Percentiles rank a stretch among this genome's conserved stretches.
Evolutionary conservation across 1,284 basidiomycete genomes (phyloP).

Genomic region (Mycosarcoma mackinlayi): DNA sequence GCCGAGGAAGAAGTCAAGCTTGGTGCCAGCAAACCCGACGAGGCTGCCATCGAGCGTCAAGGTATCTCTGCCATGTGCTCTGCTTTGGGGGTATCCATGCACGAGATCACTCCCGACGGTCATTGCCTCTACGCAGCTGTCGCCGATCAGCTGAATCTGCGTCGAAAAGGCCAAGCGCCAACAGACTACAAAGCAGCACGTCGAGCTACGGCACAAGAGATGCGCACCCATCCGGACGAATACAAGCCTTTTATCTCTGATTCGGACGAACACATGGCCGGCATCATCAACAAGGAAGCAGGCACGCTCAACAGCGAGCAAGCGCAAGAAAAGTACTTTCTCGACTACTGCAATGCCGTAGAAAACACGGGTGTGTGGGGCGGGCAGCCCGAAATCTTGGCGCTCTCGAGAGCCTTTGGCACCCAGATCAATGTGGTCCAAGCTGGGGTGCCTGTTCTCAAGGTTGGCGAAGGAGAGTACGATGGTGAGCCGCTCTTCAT

Average conservation of each 20-base stretch:
- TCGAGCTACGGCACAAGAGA: slow-evolving; percentile 81
- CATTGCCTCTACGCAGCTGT: slow-evolving; percentile 94
- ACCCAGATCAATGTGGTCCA: slow-evolving; percentile 94
- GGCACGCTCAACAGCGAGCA: slow-evolving; percentile 71
- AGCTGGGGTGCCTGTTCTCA: slow-evolving; percentile 79
- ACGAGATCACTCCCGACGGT: slow-evolving; percentile 86
- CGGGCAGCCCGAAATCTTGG: slow-evolving; percentile 94
- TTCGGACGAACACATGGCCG: slow-evolving; percentile 68
- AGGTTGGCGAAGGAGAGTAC: slow-evolving; percentile 76
- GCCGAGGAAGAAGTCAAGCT: slow-evolving; percentile 54
- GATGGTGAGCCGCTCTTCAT: slow-evolving; percentile 50
- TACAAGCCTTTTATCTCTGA: slow-evolving; percentile 91
- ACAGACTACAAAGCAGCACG: slow-evolving; percentile 72
- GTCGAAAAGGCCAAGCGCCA: slow-evolving; percentile 33
- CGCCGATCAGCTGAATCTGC: slow-evolving; percentile 76
- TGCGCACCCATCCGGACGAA: slow-evolving; percentile 84
- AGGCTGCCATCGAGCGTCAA: slow-evolving; percentile 51
- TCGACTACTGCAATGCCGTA: slow-evolving; percentile 82
- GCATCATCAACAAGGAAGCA: slow-evolving; percentile 80
- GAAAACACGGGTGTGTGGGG: slow-evolving; percentile 91
- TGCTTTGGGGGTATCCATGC: slow-evolving; percentile 48
- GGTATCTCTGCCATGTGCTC: slow-evolving; percentile 54
- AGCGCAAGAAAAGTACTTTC: slow-evolving; percentile 73
- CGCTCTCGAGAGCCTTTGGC: slow-evolving; percentile 83
- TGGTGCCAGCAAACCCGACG: slow-evolving; percentile 48